These are phyloP conservation scores for Fagopyrum homotropicum DNA, from an alignment of 148 eudicot genomes.

Conservation along the genomic window DNA sequence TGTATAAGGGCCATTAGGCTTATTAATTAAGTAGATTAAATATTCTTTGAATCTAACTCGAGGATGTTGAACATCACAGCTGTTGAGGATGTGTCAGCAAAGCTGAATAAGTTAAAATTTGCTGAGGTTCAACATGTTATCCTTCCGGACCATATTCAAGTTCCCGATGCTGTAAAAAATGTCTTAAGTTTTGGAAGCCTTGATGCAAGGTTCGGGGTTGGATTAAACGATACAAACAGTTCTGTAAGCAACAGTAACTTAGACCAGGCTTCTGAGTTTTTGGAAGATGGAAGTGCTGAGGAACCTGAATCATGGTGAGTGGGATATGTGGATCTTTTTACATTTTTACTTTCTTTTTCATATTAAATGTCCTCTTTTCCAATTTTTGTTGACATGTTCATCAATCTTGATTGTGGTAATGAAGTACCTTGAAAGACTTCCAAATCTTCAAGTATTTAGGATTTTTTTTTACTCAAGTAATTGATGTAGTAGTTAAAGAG, in stretches of 20 bases:
- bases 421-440: too few relatives aligned
- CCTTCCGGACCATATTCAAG: conserved; percentile 61
- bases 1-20: too few relatives aligned
- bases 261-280: conserved; percentile 17
- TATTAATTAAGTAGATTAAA: too few relatives aligned
- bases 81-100: conserved; percentile 30
- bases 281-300: conserved; percentile 19
- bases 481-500: too few relatives aligned
- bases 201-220: conserved; percentile 31
- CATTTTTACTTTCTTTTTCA: not conserved
- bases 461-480: too few relatives aligned
- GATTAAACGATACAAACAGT: conserved; percentile 3
- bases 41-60: not conserved
- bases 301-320: conserved; percentile 35
- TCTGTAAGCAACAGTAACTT: conserved; percentile 17
- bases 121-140: conserved; percentile 44
- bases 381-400: not conserved
- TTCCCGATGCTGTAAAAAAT: conserved; percentile 51
- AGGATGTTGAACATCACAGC: conserved; percentile 18
- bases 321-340: not conserved
- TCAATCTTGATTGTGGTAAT: not conserved
- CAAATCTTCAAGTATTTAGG: too few relatives aligned
- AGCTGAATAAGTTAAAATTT: conserved; percentile 32
- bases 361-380: not conserved
- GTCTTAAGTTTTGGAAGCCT: conserved; percentile 62